These are phyloP conservation scores for Balansia obtecta DNA, from an alignment of 2,329 filamentous ascomycete genomes.

Conservation along the genomic window DNA sequence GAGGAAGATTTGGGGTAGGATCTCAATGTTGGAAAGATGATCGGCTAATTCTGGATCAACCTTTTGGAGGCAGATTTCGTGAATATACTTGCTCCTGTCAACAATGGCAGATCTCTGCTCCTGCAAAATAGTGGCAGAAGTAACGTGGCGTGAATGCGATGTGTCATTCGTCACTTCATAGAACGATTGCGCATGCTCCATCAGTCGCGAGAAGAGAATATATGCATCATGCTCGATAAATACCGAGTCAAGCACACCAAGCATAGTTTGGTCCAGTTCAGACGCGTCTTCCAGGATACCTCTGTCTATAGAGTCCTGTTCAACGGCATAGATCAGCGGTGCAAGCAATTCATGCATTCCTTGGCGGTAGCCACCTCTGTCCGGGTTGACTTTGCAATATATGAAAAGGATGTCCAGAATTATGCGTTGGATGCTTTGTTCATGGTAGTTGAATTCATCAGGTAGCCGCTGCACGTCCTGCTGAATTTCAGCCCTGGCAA, in stretches of 20 bases:
- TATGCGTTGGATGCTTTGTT: conserved; percentile 63
- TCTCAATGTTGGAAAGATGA: conserved; percentile 72
- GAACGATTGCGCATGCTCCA: conserved; percentile 77
- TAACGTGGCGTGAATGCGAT: conserved; percentile 7
- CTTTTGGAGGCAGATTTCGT: conserved; percentile 65
- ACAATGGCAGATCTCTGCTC: conserved; percentile 52
- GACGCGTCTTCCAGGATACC: conserved; percentile 20
- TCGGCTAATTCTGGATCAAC: conserved; percentile 72
- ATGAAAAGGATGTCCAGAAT: conserved; percentile 86
- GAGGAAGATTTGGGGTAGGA: conserved; percentile 92
- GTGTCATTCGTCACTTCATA: conserved; percentile 51
- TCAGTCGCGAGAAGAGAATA: conserved; percentile 70
- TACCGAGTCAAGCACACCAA: conserved; percentile 54
- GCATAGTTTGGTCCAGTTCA: conserved; percentile 38
- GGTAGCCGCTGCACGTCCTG: conserved; percentile 93
- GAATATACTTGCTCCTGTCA: conserved; percentile 72
- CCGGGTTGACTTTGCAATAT: conserved; percentile 84
- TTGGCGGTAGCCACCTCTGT: conserved; percentile 82
- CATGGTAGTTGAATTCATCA: conserved; percentile 81
- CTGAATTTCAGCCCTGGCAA: conserved; percentile 73
- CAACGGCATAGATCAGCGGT: conserved; percentile 73
- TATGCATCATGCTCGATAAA: conserved; percentile 89
- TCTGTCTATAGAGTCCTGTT: conserved; percentile 63
- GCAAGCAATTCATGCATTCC: conserved; percentile 97
- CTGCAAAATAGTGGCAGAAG: conserved; percentile 12